These are phyloP conservation scores for Hypoxylon fragiforme DNA, from an alignment of 495 filamentous ascomycete genomes.

Conservation along the genomic window DNA sequence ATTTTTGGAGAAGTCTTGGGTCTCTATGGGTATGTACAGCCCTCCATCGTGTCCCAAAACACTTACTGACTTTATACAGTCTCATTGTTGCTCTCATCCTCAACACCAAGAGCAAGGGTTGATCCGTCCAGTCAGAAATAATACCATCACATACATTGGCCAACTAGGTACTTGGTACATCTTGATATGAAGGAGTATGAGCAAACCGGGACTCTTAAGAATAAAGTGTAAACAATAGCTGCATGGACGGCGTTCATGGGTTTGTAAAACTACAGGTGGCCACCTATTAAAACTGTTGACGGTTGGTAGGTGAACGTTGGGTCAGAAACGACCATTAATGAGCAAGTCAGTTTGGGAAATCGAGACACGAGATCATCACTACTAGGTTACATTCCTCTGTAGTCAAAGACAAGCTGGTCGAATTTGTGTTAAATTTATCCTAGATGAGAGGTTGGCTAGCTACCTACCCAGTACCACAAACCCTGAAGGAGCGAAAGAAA, in stretches of 20 bases:
- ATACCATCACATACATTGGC: slow-evolving; percentile 2
- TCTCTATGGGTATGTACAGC: slow-evolving; percentile 80
- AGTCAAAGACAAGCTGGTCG: not conserved
- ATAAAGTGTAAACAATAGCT: slow-evolving; percentile 38
- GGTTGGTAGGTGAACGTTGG: slow-evolving; percentile 18
- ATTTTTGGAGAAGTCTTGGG: slow-evolving; percentile 98
- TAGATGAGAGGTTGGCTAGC: slow-evolving; percentile 18
- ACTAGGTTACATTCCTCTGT: not conserved
- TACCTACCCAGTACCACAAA: too few species aligned
- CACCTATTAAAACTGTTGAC: slow-evolving; percentile 28
- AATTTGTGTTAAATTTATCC: slow-evolving; percentile 26
- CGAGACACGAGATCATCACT: not conserved
- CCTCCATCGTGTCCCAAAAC: not conserved
- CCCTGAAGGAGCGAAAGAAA: slow-evolving; percentile 30
- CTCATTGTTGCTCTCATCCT: slow-evolving; percentile 57
- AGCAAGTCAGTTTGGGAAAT: slow-evolving; percentile 13
- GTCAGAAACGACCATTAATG: slow-evolving; percentile 7
- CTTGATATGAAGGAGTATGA: slow-evolving; percentile 16
- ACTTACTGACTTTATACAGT: slow-evolving; percentile 9
- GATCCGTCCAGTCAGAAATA: slow-evolving; percentile 16
- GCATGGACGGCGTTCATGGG: slow-evolving; percentile 32
- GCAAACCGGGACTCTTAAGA: slow-evolving; percentile 16
- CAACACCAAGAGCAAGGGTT: slow-evolving; percentile 59
- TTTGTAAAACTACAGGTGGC: slow-evolving; percentile 34
- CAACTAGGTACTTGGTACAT: too few species aligned